Evolutionary conservation across 495 filamentous ascomycete species (phyloP).

Genomic region (Hypoxylon trugodes): DNA sequence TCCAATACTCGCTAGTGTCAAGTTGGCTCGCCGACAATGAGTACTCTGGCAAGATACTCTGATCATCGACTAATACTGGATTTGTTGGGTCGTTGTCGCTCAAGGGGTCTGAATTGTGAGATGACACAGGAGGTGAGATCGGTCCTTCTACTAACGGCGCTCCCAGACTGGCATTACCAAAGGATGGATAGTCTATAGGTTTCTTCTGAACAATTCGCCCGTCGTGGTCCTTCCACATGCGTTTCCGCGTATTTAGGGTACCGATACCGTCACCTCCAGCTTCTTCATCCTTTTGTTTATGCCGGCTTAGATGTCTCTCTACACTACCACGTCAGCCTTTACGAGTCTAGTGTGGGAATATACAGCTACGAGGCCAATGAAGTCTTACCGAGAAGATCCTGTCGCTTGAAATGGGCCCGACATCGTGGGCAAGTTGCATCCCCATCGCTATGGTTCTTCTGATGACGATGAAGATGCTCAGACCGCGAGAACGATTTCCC

Average conservation of each 20-base stretch:
- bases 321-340: slow-evolving; percentile 28
- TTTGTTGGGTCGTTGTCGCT: slow-evolving; percentile 24
- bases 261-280: slow-evolving; percentile 66
- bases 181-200: slow-evolving; percentile 36
- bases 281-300: slow-evolving; percentile 67
- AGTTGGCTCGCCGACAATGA: slow-evolving; percentile 15
- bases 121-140: slow-evolving; percentile 35
- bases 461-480: slow-evolving; percentile 67
- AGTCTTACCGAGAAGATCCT: slow-evolving; percentile 61
- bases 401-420: slow-evolving; percentile 64
- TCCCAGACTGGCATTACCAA: slow-evolving; percentile 9
- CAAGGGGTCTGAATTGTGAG: slow-evolving; percentile 23
- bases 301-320: slow-evolving; percentile 68
- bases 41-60: slow-evolving; percentile 23
- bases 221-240: slow-evolving; percentile 64
- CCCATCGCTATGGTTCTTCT: slow-evolving; percentile 64
- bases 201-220: slow-evolving; percentile 62
- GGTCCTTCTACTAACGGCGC: slow-evolving; percentile 24
- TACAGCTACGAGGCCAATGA: slow-evolving; percentile 9
- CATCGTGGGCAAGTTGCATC: slow-evolving; percentile 64
- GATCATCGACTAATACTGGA: slow-evolving; percentile 10
- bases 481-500: slow-evolving; percentile 65
- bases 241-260: slow-evolving; percentile 66
- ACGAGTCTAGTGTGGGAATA: slow-evolving; percentile 7
- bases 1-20: slow-evolving; percentile 25